A percentile compares a stretch with the other conserved stretches of the same genome.
Conservation (phyloP, 164 flowering plant species). For the Magnolia changhungtana region DNA sequence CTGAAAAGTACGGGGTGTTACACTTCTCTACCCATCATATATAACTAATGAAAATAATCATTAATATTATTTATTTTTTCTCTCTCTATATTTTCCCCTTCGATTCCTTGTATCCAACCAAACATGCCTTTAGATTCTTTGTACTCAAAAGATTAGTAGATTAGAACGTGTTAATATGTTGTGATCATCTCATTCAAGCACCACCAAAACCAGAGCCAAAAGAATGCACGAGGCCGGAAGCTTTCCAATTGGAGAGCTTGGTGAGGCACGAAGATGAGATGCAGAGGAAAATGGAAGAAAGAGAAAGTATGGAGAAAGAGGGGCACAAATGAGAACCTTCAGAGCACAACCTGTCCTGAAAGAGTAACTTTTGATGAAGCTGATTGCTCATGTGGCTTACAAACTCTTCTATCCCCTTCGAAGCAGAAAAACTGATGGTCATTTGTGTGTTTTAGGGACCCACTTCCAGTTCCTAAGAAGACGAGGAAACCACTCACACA, state of each 20-base stretch:
- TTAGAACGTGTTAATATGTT: no score
- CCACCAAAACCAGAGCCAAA: slow-evolving; percentile 96
- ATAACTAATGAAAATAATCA: no score
- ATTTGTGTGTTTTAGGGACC: slow-evolving; percentile 53
- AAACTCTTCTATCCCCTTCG: not conserved
- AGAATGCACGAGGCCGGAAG: slow-evolving; percentile 78
- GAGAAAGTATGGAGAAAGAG: slow-evolving; percentile 60
- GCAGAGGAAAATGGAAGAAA: slow-evolving; percentile 83
- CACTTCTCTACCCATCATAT: no score
- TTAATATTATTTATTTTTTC: no score
- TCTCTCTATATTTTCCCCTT: no score
- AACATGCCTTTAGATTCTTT: no score
- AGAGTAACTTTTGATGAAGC: slow-evolving; percentile 46
- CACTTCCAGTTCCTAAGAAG: slow-evolving; percentile 87
- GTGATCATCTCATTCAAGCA: slow-evolving; percentile 36
- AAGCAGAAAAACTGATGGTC: not conserved
- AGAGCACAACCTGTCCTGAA: slow-evolving; percentile 80
- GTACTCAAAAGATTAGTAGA: no score
- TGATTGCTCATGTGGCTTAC: not conserved
- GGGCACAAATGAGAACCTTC: slow-evolving; percentile 71
- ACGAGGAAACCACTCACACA: slow-evolving; percentile 75
- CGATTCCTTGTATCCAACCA: no score
- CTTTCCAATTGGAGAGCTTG: slow-evolving; percentile 86
- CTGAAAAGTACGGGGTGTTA: no score
- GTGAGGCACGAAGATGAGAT: slow-evolving; percentile 91